A percentile compares a stretch with the other conserved stretches of the same genome.
Evolutionary conservation across 2,329 filamentous ascomycete genomes (phyloP).

Genomic region (Aspergillus sp.): DNA sequence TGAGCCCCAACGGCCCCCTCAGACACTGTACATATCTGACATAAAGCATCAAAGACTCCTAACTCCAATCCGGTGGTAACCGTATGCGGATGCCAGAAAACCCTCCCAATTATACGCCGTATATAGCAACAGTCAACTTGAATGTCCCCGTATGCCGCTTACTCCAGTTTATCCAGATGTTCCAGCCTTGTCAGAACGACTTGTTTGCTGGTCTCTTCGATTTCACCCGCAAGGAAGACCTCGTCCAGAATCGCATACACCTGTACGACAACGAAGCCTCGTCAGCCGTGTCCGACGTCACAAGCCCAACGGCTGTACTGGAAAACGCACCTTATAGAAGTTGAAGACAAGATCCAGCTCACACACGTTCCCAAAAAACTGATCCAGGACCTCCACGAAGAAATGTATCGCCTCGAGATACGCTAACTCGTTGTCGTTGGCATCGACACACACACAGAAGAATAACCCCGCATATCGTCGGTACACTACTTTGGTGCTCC

Average conservation of each 20-base stretch:
- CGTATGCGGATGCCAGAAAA: slow-evolving; percentile 9
- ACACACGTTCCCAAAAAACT: slow-evolving; percentile 98
- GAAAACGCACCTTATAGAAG: slow-evolving; percentile 55
- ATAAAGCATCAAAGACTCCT: slow-evolving; percentile 2
- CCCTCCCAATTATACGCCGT: slow-evolving; percentile 2
- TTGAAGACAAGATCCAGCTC: slow-evolving; percentile 83
- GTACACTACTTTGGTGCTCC: slow-evolving; percentile 85
- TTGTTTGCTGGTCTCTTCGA: slow-evolving; percentile 98
- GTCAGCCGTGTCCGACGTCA: neutral
- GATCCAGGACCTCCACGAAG: slow-evolving; percentile 96
- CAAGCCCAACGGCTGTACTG: neutral
- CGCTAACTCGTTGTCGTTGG: slow-evolving; percentile 96
- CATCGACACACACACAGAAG: slow-evolving; percentile 98
- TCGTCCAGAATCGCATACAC: slow-evolving; percentile 98
- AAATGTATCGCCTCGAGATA: slow-evolving; percentile 98
- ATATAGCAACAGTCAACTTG: neutral
- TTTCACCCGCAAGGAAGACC: slow-evolving; percentile 94
- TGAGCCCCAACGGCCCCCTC: neutral
- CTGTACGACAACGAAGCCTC: slow-evolving; percentile 31
- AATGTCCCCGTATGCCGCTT: slow-evolving; percentile 17
- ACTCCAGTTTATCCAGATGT: slow-evolving; percentile 94
- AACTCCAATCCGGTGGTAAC: slow-evolving; percentile 17
- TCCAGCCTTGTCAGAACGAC: slow-evolving; percentile 90
- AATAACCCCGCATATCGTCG: slow-evolving; percentile 95
- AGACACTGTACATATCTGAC: neutral